These are phyloP conservation scores for Biscutella laevigata DNA, from an alignment of 441 rosid species.

Conservation along the genomic window DNA sequence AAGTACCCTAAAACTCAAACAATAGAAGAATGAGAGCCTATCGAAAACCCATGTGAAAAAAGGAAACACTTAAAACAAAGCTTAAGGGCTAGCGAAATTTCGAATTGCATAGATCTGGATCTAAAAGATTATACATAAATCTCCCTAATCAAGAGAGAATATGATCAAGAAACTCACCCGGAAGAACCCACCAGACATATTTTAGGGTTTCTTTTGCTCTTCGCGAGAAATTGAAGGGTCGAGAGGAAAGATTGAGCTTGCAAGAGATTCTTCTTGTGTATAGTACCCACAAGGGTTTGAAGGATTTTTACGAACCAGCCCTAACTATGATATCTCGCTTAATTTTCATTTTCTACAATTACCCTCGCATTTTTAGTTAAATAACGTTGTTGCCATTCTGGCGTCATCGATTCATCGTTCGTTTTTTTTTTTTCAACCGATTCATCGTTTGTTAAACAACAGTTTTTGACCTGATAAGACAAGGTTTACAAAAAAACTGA, in stretches of 20 bases:
- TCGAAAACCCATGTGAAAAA: not conserved
- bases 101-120: slow-evolving; percentile 17
- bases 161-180: slow-evolving; percentile 36
- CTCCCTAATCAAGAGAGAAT: not conserved
- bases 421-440: no score
- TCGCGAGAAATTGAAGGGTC: not conserved
- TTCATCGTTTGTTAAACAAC: no score
- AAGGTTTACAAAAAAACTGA: no score
- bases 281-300: not conserved
- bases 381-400: slow-evolving; percentile 13
- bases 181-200: slow-evolving; percentile 93
- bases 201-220: slow-evolving; percentile 37
- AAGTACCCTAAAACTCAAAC: slow-evolving; percentile 55
- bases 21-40: not conserved
- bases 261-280: not conserved
- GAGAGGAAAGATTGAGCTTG: slow-evolving; percentile 8
- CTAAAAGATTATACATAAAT: not conserved
- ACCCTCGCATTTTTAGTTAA: not conserved
- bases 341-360: not conserved
- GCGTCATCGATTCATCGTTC: no score
- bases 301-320: slow-evolving; percentile 21
- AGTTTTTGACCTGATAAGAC: no score
- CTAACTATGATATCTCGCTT: slow-evolving; percentile 1
- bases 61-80: no score
- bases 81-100: not conserved